These are phyloP conservation scores for Zygoascus ofunaensis DNA, from an alignment of 805 yeast species.

Conservation along the genomic window DNA sequence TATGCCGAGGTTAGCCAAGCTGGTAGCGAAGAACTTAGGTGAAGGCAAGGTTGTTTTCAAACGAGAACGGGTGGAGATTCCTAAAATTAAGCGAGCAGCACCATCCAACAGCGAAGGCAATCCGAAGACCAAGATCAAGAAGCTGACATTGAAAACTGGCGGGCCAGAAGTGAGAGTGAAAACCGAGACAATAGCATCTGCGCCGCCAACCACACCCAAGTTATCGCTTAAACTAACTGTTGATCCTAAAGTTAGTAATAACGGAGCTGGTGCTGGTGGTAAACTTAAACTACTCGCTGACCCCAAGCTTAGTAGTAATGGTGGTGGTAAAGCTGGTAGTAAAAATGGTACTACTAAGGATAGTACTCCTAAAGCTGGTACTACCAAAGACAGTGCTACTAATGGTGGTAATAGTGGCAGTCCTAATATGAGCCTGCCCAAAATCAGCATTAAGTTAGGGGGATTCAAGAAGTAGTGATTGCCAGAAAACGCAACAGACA, in stretches of 20 bases:
- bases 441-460: not conserved
- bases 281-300: too few relatives aligned
- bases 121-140: not conserved
- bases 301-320: too few relatives aligned
- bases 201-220: not conserved
- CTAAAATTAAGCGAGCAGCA: not conserved
- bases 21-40: constrained; percentile 50
- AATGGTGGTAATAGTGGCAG: too few relatives aligned
- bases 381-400: too few relatives aligned
- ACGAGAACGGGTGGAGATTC: constrained; percentile 7
- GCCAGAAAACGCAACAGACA: too few relatives aligned
- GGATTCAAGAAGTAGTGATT: not conserved
- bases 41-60: constrained; percentile 49
- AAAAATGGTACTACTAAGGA: too few relatives aligned
- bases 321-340: too few relatives aligned
- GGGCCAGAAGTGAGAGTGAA: not conserved
- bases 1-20: constrained; percentile 57
- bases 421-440: not conserved
- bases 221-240: not conserved
- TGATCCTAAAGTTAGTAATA: not conserved
- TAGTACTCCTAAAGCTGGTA: too few relatives aligned
- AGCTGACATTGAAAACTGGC: not conserved
- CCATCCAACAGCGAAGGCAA: not conserved
- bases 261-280: too few relatives aligned
- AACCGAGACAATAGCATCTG: too few relatives aligned